phyloP scores from a whole-genome alignment of 2,329 filamentous ascomycete genomes.

The Cladosporium sp. region DNA sequence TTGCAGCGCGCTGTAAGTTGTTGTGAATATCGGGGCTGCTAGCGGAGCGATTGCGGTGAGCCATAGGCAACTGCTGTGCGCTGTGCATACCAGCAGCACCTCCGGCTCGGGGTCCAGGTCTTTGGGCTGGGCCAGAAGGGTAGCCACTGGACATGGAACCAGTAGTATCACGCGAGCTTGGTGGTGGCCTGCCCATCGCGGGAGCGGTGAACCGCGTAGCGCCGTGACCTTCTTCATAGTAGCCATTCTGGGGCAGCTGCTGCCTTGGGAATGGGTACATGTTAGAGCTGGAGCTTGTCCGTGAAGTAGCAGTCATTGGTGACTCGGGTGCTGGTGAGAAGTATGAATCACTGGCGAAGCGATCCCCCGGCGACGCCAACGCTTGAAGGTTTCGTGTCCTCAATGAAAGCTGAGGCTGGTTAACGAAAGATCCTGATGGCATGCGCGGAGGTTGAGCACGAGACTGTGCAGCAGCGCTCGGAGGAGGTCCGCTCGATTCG shows the following conservation, averaged over 20 bases:
- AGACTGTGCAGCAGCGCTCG: slow-evolving; percentile 41
- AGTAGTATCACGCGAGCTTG: slow-evolving; percentile 56
- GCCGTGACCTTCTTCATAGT: slow-evolving; percentile 62
- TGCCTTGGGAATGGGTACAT: slow-evolving; percentile 81
- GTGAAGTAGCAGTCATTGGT: slow-evolving; percentile 62
- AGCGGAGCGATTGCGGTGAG: slow-evolving; percentile 75
- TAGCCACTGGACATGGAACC: slow-evolving; percentile 59
- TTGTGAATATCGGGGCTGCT: slow-evolving; percentile 93
- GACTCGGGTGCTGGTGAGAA: slow-evolving; percentile 87
- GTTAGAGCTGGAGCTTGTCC: slow-evolving; percentile 68
- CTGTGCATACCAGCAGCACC: slow-evolving; percentile 50
- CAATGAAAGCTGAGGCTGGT: slow-evolving; percentile 61
- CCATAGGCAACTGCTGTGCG: slow-evolving; percentile 47
- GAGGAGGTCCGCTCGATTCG: slow-evolving; percentile 61
- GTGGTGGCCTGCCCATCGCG: slow-evolving; percentile 77
- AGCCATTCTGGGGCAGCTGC: slow-evolving; percentile 62
- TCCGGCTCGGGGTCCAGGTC: slow-evolving; percentile 46
- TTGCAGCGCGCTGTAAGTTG: slow-evolving; percentile 58
- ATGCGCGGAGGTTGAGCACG: slow-evolving; percentile 70
- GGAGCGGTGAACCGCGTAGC: slow-evolving; percentile 76
- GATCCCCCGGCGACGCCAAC: slow-evolving; percentile 55
- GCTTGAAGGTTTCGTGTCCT: slow-evolving; percentile 60
- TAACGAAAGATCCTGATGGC: slow-evolving; percentile 57
- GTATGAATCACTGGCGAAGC: slow-evolving; percentile 75
- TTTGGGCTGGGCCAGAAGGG: slow-evolving; percentile 47